These are phyloP conservation scores for Cornus suecica DNA, from an alignment of 148 eudicot genomes.

Conservation along the genomic window DNA sequence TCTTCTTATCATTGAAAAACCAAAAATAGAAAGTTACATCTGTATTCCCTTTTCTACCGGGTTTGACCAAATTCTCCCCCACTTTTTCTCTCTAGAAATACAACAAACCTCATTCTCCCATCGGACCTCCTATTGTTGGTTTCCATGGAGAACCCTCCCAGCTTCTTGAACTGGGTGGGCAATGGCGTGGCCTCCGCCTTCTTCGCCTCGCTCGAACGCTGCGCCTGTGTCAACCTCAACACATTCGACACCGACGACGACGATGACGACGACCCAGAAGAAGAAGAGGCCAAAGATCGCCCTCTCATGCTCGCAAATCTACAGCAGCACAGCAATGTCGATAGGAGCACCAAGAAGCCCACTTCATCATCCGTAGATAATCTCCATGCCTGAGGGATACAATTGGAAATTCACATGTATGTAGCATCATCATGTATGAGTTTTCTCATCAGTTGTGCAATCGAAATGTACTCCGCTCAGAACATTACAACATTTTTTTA, in stretches of 20 bases:
- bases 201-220: constrained; percentile 75
- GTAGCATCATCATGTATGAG: neutral
- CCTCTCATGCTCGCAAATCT: constrained; percentile 51
- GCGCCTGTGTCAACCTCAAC: constrained; percentile 70
- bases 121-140: neutral
- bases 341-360: constrained; percentile 12
- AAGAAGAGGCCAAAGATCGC: constrained; percentile 59
- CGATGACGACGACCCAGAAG: constrained; percentile 70
- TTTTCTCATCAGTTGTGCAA: neutral
- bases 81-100: neutral
- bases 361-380: constrained; percentile 43
- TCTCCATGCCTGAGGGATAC: constrained; percentile 62
- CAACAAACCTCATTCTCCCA: neutral
- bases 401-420: neutral
- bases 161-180: constrained; percentile 52
- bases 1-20: no score
- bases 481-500: neutral
- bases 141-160: constrained; percentile 38
- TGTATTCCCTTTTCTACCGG: no score
- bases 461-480: neutral
- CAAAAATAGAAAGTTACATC: no score
- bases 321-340: constrained; percentile 1
- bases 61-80: no score
- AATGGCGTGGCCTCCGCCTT: constrained; percentile 71
- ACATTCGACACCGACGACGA: constrained; percentile 73